These are phyloP conservation scores for Maudiozyma barnettii DNA, from an alignment of 805 yeast genomes.

Conservation along the genomic window DNA sequence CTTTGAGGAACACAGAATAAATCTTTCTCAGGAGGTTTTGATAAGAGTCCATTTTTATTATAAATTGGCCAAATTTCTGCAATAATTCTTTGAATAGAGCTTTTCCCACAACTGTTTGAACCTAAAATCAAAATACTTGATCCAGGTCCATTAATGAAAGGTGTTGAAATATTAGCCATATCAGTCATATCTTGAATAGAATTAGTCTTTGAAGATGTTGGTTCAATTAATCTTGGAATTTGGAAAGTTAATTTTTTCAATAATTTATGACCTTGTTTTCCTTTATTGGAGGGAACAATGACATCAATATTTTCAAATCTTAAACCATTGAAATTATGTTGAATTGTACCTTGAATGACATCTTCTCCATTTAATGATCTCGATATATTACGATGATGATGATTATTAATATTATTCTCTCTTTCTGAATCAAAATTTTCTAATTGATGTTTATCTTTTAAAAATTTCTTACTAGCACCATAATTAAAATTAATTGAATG, in stretches of 20 bases:
- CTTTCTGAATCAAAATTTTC: not conserved
- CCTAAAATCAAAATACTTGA: constrained; percentile 75
- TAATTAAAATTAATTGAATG: constrained; percentile 46
- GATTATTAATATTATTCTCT: not conserved
- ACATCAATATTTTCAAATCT: constrained; percentile 77
- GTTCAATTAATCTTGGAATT: constrained; percentile 27
- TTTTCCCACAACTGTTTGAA: constrained; percentile 83
- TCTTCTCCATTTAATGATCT: constrained; percentile 18
- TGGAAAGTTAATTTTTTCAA: constrained; percentile 55
- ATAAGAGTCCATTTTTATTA: constrained; percentile 55
- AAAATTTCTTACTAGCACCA: constrained; percentile 18
- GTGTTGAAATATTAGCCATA: constrained; percentile 15
- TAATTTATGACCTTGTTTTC: constrained; percentile 51
- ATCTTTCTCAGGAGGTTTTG: constrained; percentile 65
- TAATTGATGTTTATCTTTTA: not conserved
- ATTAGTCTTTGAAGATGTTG: constrained; percentile 15
- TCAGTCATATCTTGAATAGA: constrained; percentile 32
- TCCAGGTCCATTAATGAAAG: constrained; percentile 32
- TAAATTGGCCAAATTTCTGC: constrained; percentile 92
- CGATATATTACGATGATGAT: not conserved
- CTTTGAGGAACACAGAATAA: constrained; percentile 76
- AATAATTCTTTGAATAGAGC: constrained; percentile 71
- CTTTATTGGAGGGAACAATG: constrained; percentile 61
- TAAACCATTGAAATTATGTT: constrained; percentile 65
- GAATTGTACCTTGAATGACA: constrained; percentile 72